Percentiles rank a stretch among this genome's conserved stretches.
These are phyloP conservation scores for Kwoniella newhampshirensis DNA, from an alignment of 768 basidiomycete species.

Conservation along the genomic window DNA sequence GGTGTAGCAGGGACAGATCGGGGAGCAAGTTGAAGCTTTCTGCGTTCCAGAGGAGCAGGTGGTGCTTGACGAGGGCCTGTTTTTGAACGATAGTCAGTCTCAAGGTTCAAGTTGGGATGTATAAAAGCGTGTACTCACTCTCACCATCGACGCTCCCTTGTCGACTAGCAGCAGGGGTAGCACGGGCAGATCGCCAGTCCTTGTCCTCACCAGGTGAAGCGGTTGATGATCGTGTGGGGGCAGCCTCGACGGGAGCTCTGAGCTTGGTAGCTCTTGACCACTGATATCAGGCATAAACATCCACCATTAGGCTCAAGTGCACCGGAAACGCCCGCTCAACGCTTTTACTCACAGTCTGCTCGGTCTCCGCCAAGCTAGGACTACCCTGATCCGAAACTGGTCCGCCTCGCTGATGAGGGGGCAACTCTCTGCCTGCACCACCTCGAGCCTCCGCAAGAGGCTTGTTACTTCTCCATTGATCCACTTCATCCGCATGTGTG, in stretches of 20 bases:
- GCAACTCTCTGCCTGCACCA: slow-evolving; percentile 23
- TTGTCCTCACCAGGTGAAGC: slow-evolving; percentile 39
- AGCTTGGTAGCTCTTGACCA: slow-evolving; percentile 53
- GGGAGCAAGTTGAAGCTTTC: slow-evolving; percentile 82
- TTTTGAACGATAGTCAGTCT: not conserved
- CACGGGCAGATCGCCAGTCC: slow-evolving; percentile 46
- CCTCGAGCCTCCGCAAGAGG: slow-evolving; percentile 48
- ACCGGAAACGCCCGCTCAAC: not conserved
- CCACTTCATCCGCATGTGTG: slow-evolving; percentile 44
- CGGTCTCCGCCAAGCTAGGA: slow-evolving; percentile 64
- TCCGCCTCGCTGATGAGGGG: slow-evolving; percentile 56
- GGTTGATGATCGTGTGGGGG: slow-evolving; percentile 22
- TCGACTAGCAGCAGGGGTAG: slow-evolving; percentile 26
- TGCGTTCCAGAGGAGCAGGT: slow-evolving; percentile 74
- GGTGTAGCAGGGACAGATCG: slow-evolving; percentile 67
- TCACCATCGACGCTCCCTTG: slow-evolving; percentile 35
- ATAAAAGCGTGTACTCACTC: not conserved
- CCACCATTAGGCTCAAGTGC: not conserved
- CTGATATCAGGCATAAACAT: slow-evolving; percentile 20
- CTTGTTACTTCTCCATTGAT: slow-evolving; percentile 46
- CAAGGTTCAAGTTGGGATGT: not conserved
- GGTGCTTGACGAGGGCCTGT: slow-evolving; percentile 57
- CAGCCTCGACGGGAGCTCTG: slow-evolving; percentile 30
- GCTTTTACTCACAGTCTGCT: slow-evolving; percentile 59
- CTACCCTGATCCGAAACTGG: slow-evolving; percentile 26